phyloP scores from a whole-genome alignment of 441 rosid genomes.

The Croton laevigatus region DNA sequence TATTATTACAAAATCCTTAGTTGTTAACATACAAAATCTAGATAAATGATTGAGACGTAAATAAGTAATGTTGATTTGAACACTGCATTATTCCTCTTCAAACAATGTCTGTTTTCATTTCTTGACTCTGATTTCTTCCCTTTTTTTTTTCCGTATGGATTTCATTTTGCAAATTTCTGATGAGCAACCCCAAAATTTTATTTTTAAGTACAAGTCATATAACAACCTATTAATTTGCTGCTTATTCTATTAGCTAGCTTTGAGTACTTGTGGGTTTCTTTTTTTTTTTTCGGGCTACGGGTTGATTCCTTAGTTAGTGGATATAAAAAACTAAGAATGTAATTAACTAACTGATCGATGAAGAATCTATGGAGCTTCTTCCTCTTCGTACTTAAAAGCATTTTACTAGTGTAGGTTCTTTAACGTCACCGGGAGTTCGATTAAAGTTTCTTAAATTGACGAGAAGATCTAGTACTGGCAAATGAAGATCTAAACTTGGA shows the following conservation, averaged over 20 bases:
- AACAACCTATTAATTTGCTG: not conserved
- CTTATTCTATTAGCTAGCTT: not conserved
- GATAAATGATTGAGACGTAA: not conserved
- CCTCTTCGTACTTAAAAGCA: not conserved
- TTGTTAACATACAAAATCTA: not conserved
- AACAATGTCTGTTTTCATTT: not conserved
- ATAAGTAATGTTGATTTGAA: not conserved
- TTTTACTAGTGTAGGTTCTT: not conserved
- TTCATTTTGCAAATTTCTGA: slow-evolving; percentile 2
- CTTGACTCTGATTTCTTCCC: not conserved
- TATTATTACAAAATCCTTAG: not conserved
- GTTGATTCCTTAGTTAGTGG: not conserved
- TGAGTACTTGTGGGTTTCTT: not conserved
- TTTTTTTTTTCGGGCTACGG: no score
- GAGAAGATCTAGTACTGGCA: not conserved
- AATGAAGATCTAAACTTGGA: no score
- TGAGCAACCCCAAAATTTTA: not conserved
- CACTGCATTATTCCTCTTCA: not conserved
- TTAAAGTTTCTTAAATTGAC: not conserved
- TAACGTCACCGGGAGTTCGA: no score
- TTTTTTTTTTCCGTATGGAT: slow-evolving; percentile 4
- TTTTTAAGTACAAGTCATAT: not conserved
- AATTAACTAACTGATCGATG: not conserved
- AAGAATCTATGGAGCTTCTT: slow-evolving; percentile 4
- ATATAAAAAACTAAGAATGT: not conserved